Percentiles rank a stretch among this genome's conserved stretches.
These are phyloP conservation scores for Aspergillus novoparasiticus DNA, from an alignment of 2,329 filamentous ascomycete genomes.

Conservation along the genomic window DNA sequence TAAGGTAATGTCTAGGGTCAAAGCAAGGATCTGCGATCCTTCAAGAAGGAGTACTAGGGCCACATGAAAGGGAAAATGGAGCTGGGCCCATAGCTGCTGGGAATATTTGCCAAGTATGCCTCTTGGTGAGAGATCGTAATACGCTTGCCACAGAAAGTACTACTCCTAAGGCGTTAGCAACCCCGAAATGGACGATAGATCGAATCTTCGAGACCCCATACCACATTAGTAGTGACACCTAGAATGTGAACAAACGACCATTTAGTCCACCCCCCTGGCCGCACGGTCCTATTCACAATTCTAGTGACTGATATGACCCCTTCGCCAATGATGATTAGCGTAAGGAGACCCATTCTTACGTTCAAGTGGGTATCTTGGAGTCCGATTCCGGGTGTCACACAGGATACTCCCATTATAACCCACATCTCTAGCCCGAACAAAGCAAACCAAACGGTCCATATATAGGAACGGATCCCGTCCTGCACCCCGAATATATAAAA, in stretches of 20 bases:
- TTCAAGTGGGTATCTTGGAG: constrained; percentile 66
- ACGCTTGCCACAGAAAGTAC: constrained; percentile 65
- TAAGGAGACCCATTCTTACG: constrained; percentile 65
- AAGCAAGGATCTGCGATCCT: constrained; percentile 60
- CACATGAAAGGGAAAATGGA: constrained; percentile 66
- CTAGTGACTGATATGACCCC: constrained; percentile 64
- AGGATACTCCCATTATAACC: constrained; percentile 56
- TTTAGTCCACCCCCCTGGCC: constrained; percentile 42
- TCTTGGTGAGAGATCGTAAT: constrained; percentile 59
- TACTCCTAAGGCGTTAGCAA: constrained; percentile 20
- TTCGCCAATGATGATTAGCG: constrained; percentile 68
- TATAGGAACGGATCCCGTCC: constrained; percentile 26
- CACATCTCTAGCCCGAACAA: constrained; percentile 57
- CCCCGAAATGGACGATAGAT: background rate
- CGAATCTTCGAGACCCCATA: constrained; percentile 20
- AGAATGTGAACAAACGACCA: constrained; percentile 43
- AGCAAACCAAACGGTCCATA: constrained; percentile 59
- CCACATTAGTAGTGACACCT: constrained; percentile 42
- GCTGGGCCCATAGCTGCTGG: constrained; percentile 56
- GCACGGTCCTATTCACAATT: constrained; percentile 55
- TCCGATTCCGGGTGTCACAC: constrained; percentile 58
- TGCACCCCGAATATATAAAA: constrained; percentile 35
- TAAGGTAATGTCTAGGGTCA: constrained; percentile 47
- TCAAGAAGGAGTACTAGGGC: constrained; percentile 66
- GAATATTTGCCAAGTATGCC: constrained; percentile 55